These are phyloP conservation scores for Nidularia sp. DNA, from an alignment of 768 basidiomycete species.

Conservation along the genomic window DNA sequence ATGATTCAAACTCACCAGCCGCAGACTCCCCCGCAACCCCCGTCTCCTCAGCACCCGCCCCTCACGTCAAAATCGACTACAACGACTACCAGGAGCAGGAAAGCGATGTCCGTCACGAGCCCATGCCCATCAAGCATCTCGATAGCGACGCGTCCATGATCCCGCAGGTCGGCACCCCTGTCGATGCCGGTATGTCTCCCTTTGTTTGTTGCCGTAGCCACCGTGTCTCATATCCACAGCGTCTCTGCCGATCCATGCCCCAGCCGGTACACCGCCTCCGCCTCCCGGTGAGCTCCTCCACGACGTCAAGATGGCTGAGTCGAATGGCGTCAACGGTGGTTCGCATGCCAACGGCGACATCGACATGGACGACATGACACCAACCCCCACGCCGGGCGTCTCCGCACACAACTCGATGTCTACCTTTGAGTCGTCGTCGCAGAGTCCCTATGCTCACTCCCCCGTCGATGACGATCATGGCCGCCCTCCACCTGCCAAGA, in stretches of 20 bases:
- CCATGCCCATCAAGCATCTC: conserved; percentile 42
- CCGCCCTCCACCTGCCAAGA: conserved; percentile 78
- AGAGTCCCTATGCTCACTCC: conserved; percentile 26
- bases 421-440: conserved; percentile 26
- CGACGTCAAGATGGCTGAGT: conserved; percentile 59
- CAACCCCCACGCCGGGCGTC: conserved; percentile 33
- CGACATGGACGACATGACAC: conserved; percentile 35
- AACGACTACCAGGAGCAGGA: conserved; percentile 60
- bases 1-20: conserved; percentile 31
- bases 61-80: conserved; percentile 62
- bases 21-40: conserved; percentile 61
- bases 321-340: conserved; percentile 4
- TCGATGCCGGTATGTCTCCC: conserved; percentile 47
- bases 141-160: conserved; percentile 35
- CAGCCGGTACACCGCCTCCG: conserved; percentile 43
- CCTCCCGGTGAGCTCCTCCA: conserved; percentile 34
- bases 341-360: conserved; percentile 34
- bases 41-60: conserved; percentile 41
- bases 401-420: conserved; percentile 35
- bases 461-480: conserved; percentile 50
- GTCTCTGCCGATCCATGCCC: conserved; percentile 37
- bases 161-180: conserved; percentile 37
- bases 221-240: conserved; percentile 25
- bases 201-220: conserved; percentile 16
- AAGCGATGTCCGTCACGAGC: conserved; percentile 65